Base-by-base conservation (phyloP, 1,284 basidiomycete species). In the Inonotus hispidus region DNA sequence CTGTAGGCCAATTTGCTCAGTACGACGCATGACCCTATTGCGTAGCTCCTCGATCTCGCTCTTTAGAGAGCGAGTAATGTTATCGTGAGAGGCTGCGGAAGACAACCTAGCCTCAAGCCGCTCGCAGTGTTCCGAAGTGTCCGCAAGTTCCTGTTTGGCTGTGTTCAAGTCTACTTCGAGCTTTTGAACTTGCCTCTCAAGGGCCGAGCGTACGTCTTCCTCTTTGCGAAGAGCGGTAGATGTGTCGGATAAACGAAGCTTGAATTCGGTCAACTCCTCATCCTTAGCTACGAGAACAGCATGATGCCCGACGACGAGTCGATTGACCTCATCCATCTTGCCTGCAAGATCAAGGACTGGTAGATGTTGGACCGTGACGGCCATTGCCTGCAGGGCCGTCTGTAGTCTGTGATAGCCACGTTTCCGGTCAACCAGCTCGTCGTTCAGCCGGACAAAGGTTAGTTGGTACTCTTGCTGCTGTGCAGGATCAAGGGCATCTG, bases 1-100 rank as follows among this genome's bases (percentile, higher is more conserved):
- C 61, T 87, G 84, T 54, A 87, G 77, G 10, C 83, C 83, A 65
- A 90, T 84, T 68, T 87, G 85, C 66, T 90, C 83, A 1, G 82
- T 88, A 39, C 83, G 75, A 45, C 87, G 76, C 65, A 79, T 64
- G 37, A 90, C 78, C 7, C 85, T 80, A 13, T 68, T 72, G 63
- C 90, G 84, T 21, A 89, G 79, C 63, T 86, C 82, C 59, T 80
- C 75, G 63, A 91, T 83, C 64, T 88, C 86, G 13, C 77, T 72
- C 52, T 79, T 80, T 29, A 90, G 75, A 16, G 81, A 74, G 5
- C 73, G 75, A n/a, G 79, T 78, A 7, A 79, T 79, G 63, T 83
- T 79, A 10, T 75, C 78, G 1, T 80, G 74, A 0, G 84, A 80
- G 79, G 88, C 82, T 10, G 75, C 72, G 11, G 81, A 79, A 19